Conservation (phyloP, 2,329 filamentous ascomycete genomes). For the Tolypocladium album region DNA sequence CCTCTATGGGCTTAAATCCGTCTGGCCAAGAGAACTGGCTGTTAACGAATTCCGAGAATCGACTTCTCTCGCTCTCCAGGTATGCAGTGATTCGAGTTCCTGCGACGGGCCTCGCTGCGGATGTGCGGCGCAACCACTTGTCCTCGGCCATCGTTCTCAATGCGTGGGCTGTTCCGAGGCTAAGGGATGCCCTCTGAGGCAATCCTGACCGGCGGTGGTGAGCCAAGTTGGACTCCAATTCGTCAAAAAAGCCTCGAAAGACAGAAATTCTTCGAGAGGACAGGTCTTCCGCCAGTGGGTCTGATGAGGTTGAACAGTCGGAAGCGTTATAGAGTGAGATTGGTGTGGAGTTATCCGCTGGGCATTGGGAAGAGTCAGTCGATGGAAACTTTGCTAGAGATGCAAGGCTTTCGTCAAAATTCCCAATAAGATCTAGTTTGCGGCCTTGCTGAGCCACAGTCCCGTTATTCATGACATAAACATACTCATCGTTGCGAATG, state of each 20-base stretch:
- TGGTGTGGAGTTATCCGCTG: background rate
- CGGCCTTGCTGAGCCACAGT: constrained; percentile 55
- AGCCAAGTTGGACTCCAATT: background rate
- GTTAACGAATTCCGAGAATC: constrained; percentile 2
- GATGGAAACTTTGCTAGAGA: background rate
- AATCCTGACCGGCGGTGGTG: background rate
- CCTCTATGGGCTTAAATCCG: background rate
- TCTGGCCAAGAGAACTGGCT: constrained; percentile 1
- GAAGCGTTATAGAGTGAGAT: background rate
- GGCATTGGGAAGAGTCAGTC: background rate
- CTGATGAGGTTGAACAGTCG: background rate
- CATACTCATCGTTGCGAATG: constrained; percentile 60
- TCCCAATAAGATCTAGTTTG: background rate
- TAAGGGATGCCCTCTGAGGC: background rate
- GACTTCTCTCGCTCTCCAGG: constrained; percentile 1
- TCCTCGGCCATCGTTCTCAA: background rate
- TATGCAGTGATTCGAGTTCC: background rate
- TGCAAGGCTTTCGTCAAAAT: background rate
- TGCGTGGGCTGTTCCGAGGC: background rate
- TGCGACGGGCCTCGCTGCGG: background rate
- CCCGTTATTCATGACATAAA: constrained; percentile 69
- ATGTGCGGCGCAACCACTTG: background rate
- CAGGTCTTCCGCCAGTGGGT: background rate
- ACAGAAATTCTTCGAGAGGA: background rate
- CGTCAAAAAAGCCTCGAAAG: background rate